Conservation (phyloP, 1,284 basidiomycete species). For the Microbotryomycetes sp. region DNA sequence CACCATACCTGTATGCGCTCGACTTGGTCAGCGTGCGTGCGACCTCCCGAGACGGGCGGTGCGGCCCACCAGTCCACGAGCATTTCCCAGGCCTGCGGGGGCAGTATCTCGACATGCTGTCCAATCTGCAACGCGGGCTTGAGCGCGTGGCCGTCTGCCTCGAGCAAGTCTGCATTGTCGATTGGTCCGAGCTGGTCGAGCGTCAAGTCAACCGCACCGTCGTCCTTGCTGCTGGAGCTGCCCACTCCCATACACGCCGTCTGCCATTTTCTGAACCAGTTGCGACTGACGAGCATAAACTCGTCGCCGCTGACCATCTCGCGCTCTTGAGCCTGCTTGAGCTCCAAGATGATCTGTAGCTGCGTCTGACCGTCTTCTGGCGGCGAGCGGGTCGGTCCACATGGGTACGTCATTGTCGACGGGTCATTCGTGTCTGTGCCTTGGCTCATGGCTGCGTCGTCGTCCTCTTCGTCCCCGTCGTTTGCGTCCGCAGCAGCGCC, state of each 20-base stretch:
- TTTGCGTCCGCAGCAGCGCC: not conserved
- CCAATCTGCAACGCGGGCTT: constrained; percentile 51
- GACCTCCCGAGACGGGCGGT: no score
- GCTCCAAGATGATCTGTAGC: constrained; percentile 48
- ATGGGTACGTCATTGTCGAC: constrained; percentile 3
- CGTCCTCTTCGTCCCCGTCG: not conserved
- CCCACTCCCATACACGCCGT: constrained; percentile 57
- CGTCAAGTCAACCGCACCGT: constrained; percentile 47
- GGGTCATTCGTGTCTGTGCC: not conserved
- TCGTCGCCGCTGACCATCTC: constrained; percentile 49
- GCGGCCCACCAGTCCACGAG: constrained; percentile 58
- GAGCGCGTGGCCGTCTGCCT: constrained; percentile 38
- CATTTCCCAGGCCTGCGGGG: constrained; percentile 61
- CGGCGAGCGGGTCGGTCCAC: not conserved
- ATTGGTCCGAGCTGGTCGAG: constrained; percentile 57
- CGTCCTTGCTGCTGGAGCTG: constrained; percentile 50
- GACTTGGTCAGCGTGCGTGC: no score
- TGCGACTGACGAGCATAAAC: constrained; percentile 66
- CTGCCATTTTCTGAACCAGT: constrained; percentile 68
- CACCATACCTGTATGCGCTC: constrained; percentile 67
- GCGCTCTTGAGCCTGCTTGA: constrained; percentile 49
- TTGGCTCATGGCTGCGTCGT: not conserved
- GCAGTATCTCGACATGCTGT: constrained; percentile 70
- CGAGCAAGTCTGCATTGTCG: constrained; percentile 60
- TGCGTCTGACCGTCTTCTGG: constrained; percentile 44